Evolutionary conservation across 768 basidiomycete species (phyloP), one percentile per base, ranked within the genome.

Genomic region (Pisolithus tinctorius): DNA sequence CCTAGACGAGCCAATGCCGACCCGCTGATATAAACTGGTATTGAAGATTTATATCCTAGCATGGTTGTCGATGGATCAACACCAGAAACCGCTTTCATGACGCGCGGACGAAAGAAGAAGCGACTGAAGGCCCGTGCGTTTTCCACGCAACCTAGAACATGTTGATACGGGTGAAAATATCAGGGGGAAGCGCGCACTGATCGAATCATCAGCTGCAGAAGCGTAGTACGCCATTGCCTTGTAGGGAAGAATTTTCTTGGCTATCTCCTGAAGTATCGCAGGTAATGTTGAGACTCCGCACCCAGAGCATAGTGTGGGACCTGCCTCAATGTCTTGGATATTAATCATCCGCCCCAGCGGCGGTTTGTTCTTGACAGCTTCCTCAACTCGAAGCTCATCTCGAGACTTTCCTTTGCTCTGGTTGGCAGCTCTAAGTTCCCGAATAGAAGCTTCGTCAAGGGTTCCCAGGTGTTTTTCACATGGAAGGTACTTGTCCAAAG

Each of bases 1-100:
- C 93, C 93, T 0, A 94, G 72, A 52, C 81, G 81, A n/a, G 88
- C 88, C 37, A 88, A 78, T 20, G 89, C 92, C 16, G 92, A 86
- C 30, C 85, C 89, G 45, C 82, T 82, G 45, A 90, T 85, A 62
- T 90, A 93, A 6, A 96, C 72, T 1, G 93, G 93, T 45, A 95
- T 78, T 1, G 80, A 77, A 20, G 82, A 81, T 46, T 71, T 73
- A 64, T 77, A 83, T 13, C 90, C 83, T 43, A 94, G 81, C 53
- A 89, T 82, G 5, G 74, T 81, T 9, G 86, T 86, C 0, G 86
- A 85, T 17, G 84, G 79, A 65, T 87, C 80, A 54, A 83, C 82
- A 45, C 69, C 63, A 3, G 81, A 78, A 8, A 88, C 78, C 3
- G 78, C 68, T 45, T 76, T 80, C 81, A 91, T 81, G 37, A 97